phyloP scores from a whole-genome alignment of 345 rosid species.

The Toxicodendron radicans region DNA sequence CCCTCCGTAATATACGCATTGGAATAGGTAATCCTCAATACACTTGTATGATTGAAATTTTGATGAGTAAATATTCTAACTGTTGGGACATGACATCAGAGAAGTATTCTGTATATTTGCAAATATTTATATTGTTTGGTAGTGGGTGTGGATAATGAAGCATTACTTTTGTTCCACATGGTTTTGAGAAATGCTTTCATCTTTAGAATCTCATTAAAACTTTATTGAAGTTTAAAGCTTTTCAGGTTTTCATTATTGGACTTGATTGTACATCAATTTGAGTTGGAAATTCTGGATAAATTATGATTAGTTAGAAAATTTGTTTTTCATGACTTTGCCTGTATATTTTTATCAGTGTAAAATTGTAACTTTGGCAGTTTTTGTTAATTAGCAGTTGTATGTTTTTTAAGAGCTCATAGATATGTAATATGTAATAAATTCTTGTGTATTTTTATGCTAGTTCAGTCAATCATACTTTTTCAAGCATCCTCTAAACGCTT shows the following conservation, averaged over 20 bases:
- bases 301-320: not conserved
- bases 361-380: not conserved
- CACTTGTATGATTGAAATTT: not conserved
- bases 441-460: not conserved
- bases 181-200: not conserved
- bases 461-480: not conserved
- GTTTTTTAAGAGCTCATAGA: not conserved
- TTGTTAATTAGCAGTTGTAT: not conserved
- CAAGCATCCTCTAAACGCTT: not conserved
- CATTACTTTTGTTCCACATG: not conserved
- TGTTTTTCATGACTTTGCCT: not conserved
- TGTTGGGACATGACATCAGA: not conserved
- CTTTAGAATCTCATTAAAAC: not conserved
- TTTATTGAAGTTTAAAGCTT: not conserved
- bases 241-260: not conserved
- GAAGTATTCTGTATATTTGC: not conserved
- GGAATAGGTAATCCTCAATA: constrained; percentile 64
- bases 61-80: not conserved
- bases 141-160: not conserved
- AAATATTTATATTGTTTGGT: not conserved
- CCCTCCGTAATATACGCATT: constrained; percentile 86
- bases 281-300: not conserved
- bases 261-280: not conserved
- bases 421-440: not conserved
- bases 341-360: not conserved